Base-by-base conservation (phyloP, 2,329 filamentous ascomycete species). In the Rachicladosporium sp. region DNA sequence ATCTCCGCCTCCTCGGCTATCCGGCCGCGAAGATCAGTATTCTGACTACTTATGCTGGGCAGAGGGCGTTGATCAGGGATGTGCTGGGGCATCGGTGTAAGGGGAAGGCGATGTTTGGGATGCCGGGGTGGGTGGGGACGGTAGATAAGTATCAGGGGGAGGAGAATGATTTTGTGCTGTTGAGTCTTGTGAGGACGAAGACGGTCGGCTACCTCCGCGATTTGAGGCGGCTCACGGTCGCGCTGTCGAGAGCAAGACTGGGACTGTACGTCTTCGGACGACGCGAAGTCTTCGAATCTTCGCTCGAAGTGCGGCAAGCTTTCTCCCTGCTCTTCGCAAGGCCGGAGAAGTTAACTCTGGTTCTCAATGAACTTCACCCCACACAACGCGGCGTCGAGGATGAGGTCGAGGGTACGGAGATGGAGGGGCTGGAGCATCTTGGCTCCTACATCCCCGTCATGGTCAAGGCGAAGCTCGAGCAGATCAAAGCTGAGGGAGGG, bases 111-210 rank as follows among this genome's bases (percentile, higher is more conserved):
- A 67, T 96, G 12, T 98, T 98, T 62, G 88, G 89, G 6, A 66
- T 94, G 60, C 91, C 91, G 11, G 82, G 80, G 61, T 80, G 82
- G 38, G 85, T 98, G 21, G 88, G 85, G 3, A 98, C 93, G 4
- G 89, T 98, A 46, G 91, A 98, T 66, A 95, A 94, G 61, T 98
- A 96, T 56, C 91, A 98, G 66, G 93, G 91, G 59, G 91, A 98
- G 68, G 91, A 98, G 64, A 98, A 98, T 62, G 91, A 98, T 56
- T 96, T 95, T 55, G 78, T 98, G 50, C 93, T 98, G 52, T 75
- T 98, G 41, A 95, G 88, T 4, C 74, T 98, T 35, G 91, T 87
- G 10, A 78, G 91, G 45, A 96, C 93, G 9, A 82, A 80, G 40
- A 76, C 81, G 12, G 85, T 93, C 6, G 91, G 91, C 38, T 98